Evolutionary conservation across 2,329 filamentous ascomycete species (phyloP).

Genomic region (Calonectria fujianensis): DNA sequence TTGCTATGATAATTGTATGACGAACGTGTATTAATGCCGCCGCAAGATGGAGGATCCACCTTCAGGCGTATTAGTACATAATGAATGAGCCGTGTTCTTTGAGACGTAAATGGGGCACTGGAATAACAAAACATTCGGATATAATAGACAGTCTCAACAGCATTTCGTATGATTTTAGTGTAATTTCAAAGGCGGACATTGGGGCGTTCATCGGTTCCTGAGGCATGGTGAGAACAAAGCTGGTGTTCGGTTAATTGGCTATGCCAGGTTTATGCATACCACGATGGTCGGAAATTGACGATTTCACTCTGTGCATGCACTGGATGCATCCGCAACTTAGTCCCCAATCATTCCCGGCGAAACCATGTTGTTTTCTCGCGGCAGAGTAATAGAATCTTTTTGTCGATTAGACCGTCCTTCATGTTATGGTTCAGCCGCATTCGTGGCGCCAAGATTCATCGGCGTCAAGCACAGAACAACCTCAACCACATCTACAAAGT

Average conservation of each 20-base stretch:
- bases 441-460: conserved; percentile 33
- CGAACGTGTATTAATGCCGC: conserved; percentile 38
- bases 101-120: conserved; percentile 13
- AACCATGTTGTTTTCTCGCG: conserved; percentile 27
- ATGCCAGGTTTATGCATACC: conserved; percentile 45
- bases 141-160: conserved; percentile 28
- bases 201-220: neutral
- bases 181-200: conserved; percentile 20
- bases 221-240: conserved; percentile 15
- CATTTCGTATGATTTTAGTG: neutral
- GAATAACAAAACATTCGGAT: conserved; percentile 25
- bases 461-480: conserved; percentile 29
- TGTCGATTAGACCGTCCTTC: neutral
- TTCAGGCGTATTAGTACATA: conserved; percentile 20
- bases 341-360: neutral
- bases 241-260: conserved; percentile 33
- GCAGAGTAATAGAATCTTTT: neutral
- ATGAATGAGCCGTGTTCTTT: conserved; percentile 33
- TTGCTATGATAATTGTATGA: conserved; percentile 40
- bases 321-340: neutral
- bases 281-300: neutral
- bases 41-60: conserved; percentile 8
- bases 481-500: conserved; percentile 22
- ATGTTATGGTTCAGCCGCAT: conserved; percentile 3
- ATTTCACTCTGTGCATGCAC: neutral